These are phyloP conservation scores for Leccinum longicurvipes DNA, from an alignment of 768 basidiomycete species.

Conservation along the genomic window DNA sequence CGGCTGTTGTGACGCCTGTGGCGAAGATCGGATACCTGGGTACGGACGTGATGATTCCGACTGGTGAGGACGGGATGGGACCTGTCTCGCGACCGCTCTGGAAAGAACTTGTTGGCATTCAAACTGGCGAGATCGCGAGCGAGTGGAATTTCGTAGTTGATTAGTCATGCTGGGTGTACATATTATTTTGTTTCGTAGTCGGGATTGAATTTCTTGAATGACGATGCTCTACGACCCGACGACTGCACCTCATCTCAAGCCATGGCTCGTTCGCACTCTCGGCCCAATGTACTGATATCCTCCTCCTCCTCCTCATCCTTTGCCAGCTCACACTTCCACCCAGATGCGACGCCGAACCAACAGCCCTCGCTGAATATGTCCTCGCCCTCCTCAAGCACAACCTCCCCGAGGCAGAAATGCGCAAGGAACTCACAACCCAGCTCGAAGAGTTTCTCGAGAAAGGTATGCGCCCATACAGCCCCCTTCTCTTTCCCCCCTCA, in stretches of 20 bases:
- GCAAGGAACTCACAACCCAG: conserved; percentile 70
- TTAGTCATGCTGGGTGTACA: conserved; percentile 14
- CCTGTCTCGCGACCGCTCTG: conserved; percentile 51
- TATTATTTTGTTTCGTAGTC: too few species aligned
- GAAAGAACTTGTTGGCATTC: conserved; percentile 54
- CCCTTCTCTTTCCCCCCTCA: conserved; percentile 8
- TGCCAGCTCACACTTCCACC: background rate
- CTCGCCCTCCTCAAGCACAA: conserved; percentile 91
- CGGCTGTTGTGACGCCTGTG: conserved; percentile 53
- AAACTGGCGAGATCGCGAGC: conserved; percentile 72
- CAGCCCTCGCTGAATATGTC: conserved; percentile 90
- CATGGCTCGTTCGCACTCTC: conserved; percentile 85
- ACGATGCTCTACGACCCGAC: conserved; percentile 67
- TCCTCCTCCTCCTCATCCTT: background rate
- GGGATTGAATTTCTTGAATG: too few species aligned
- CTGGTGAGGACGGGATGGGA: conserved; percentile 71
- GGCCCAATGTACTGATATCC: conserved; percentile 82
- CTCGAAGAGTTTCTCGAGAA: conserved; percentile 93
- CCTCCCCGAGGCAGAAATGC: conserved; percentile 77
- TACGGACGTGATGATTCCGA: conserved; percentile 51
- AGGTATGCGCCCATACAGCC: conserved; percentile 43
- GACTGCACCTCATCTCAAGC: conserved; percentile 65
- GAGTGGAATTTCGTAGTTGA: conserved; percentile 70
- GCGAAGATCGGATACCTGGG: conserved; percentile 59
- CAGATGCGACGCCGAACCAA: conserved; percentile 96